phyloP scores from a whole-genome alignment of 1,284 basidiomycete genomes.

The Acaromyces ingoldii region DNA sequence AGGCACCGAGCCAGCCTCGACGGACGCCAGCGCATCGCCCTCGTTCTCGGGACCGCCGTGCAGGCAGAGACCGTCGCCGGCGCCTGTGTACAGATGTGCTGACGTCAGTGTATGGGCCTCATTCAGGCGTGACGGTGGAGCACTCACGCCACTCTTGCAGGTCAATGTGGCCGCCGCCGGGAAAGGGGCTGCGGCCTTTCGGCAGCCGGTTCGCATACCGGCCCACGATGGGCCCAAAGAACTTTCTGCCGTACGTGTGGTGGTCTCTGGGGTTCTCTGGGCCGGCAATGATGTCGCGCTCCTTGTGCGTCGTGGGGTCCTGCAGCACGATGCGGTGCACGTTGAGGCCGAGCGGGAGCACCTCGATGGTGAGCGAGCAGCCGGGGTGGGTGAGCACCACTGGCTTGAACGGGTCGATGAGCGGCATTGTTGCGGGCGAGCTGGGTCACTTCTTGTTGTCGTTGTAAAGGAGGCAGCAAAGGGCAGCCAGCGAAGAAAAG shows the following conservation, averaged over 20 bases:
- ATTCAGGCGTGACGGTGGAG: too few relatives aligned
- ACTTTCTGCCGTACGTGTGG: conserved; percentile 20
- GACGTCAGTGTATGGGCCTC: neutral
- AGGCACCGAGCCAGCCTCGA: too few relatives aligned
- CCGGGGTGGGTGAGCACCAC: conserved; percentile 18
- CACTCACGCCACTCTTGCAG: conserved; percentile 29
- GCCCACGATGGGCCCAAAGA: conserved; percentile 44
- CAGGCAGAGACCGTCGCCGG: conserved; percentile 36
- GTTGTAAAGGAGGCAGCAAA: too few relatives aligned
- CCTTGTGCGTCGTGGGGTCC: neutral
- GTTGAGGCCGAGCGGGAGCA: conserved; percentile 42
- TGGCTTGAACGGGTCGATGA: conserved; percentile 33
- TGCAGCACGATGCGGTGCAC: conserved; percentile 31
- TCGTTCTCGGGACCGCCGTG: conserved; percentile 38
- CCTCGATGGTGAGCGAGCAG: conserved; percentile 17
- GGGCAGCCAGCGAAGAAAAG: too few relatives aligned
- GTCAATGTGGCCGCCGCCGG: conserved; percentile 10
- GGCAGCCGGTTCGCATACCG: conserved; percentile 47
- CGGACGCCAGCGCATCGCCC: neutral
- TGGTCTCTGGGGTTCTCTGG: conserved; percentile 37
- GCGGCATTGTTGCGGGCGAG: too few relatives aligned
- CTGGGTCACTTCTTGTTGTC: too few relatives aligned
- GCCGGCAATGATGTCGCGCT: conserved; percentile 35
- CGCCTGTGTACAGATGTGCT: too few relatives aligned
- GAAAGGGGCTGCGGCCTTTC: conserved; percentile 23